These are phyloP conservation scores for Suillus paluster DNA, from an alignment of 768 basidiomycete species.

Conservation along the genomic window DNA sequence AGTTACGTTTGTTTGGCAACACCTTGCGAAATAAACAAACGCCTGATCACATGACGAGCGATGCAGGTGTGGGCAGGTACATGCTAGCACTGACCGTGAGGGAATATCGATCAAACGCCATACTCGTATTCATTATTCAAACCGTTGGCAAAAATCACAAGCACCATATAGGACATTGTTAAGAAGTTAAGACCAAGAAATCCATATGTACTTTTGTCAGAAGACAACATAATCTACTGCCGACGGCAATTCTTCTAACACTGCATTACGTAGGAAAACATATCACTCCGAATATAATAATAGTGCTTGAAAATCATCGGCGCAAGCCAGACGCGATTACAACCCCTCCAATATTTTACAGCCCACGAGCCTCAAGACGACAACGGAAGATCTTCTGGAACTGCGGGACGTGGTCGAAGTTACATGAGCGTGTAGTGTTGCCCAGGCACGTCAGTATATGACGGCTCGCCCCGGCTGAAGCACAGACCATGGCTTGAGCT, in stretches of 20 bases:
- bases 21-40: too few relatives aligned
- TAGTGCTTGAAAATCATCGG: too few relatives aligned
- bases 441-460: constrained; percentile 31
- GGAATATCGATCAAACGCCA: too few relatives aligned
- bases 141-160: too few relatives aligned
- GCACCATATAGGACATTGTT: too few relatives aligned
- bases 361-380: constrained; percentile 30
- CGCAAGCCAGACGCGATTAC: neutral
- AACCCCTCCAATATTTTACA: constrained; percentile 11
- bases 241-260: neutral
- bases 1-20: too few relatives aligned
- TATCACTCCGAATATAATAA: neutral
- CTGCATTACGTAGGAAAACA: neutral
- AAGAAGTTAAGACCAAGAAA: too few relatives aligned
- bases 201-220: neutral
- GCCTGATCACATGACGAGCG: too few relatives aligned
- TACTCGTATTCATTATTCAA: neutral
- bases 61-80: too few relatives aligned
- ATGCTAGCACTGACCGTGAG: too few relatives aligned
- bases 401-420: constrained; percentile 33
- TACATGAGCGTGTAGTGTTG: constrained; percentile 37
- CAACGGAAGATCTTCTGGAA: constrained; percentile 35
- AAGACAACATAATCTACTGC: neutral
- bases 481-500: constrained; percentile 30
- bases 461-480: constrained; percentile 28